Evolutionary conservation across 768 basidiomycete species (phyloP), one percentile per base, ranked within the genome.

Genomic region (Leccinum imitatum): DNA sequence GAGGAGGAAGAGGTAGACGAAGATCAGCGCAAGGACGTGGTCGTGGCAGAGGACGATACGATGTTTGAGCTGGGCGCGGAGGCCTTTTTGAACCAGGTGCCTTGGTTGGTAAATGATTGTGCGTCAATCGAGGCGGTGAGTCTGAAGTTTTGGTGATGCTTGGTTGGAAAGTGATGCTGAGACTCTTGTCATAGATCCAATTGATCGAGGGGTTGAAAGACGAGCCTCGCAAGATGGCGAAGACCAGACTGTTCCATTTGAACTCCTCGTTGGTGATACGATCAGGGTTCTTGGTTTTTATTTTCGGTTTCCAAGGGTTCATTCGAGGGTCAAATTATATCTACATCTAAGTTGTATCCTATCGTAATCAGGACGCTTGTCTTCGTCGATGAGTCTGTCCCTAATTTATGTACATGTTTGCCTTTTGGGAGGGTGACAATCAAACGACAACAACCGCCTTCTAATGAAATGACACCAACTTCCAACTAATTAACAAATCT

Each of bases 11-110:
- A 17, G 37, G 6, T 17, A 39, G 37, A 39, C 2, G 4, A 27
- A 9, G 7, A 8, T 6, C 14, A 27, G 8, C 6, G 19, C 13
- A 27, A 11, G 0, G 15, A 11, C 4, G 8, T 17, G 3, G 1
- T 10, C 3, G 57, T 51, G 3, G 1, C 11, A 1, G 51, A 57
- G 5, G 58, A 61, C 3, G 60, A 69, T 48, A 31, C 51, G 1
- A 25, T 61, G 10, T 63, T 68, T 11, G 67, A 67, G 53, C 5
- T 60, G 21, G 25, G 46, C 6, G 59, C 66, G 7, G 53, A 69
- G 27, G 33, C 39, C 4, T 63, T 68, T 21, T 50, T 60, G 53
- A 47, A 11, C 1, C 66, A 62, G 41, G 27, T 62, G 2, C 57
- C 56, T 2, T 60, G 57, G 59, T 15, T 48, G 47, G 47, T 48